Evolutionary conservation across 2,329 filamentous ascomycete genomes (phyloP).

Genomic region (Anthostomella pinea): DNA sequence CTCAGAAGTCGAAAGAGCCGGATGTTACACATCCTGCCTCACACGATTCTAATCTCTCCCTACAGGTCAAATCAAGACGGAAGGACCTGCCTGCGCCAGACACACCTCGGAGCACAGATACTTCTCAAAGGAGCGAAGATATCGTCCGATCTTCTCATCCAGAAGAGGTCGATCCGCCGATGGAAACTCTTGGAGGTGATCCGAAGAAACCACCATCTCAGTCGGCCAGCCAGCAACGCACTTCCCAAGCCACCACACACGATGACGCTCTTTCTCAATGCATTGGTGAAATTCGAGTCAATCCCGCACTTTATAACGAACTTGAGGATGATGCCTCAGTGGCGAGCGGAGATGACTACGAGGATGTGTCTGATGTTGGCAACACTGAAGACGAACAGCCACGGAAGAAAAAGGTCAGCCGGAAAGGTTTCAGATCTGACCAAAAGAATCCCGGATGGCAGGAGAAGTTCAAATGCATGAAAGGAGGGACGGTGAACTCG

Average conservation of each 20-base stretch:
- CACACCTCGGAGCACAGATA: slow-evolving; percentile 2
- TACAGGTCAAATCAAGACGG: slow-evolving; percentile 15
- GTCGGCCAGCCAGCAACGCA: neutral
- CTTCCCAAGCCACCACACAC: neutral
- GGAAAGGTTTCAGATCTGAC: slow-evolving; percentile 15
- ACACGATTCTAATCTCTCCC: slow-evolving; percentile 12
- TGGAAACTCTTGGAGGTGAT: neutral
- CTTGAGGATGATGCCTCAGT: slow-evolving; percentile 48
- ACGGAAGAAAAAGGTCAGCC: slow-evolving; percentile 22
- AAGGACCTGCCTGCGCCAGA: neutral
- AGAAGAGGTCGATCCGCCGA: slow-evolving; percentile 1
- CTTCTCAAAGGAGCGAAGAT: slow-evolving; percentile 5
- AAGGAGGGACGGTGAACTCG: slow-evolving; percentile 44
- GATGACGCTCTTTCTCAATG: slow-evolving; percentile 15
- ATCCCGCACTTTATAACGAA: slow-evolving; percentile 52
- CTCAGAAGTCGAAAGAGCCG: slow-evolving; percentile 24
- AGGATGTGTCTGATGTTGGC: slow-evolving; percentile 14
- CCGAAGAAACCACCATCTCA: neutral
- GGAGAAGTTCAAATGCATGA: slow-evolving; percentile 54
- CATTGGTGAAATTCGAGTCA: slow-evolving; percentile 60
- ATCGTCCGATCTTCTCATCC: slow-evolving; percentile 13
- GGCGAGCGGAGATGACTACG: slow-evolving; percentile 13
- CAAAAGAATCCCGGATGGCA: slow-evolving; percentile 38
- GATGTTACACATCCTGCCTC: slow-evolving; percentile 2
- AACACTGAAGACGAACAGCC: slow-evolving; percentile 14